phyloP scores from a whole-genome alignment of 2,329 filamentous ascomycete species.

The Dactylellina cionopaga region DNA sequence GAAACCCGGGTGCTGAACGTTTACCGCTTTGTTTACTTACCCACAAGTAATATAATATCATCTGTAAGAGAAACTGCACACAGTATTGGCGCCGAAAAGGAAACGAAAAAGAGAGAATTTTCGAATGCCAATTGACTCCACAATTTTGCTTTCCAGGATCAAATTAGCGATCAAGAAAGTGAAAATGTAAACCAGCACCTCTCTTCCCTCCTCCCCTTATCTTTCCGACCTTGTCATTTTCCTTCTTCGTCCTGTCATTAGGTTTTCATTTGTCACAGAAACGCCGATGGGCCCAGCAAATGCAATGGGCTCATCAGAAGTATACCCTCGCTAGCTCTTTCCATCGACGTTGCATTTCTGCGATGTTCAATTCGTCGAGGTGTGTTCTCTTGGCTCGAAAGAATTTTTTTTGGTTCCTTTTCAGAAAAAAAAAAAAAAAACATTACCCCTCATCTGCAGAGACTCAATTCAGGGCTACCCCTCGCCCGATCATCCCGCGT shows the following conservation, averaged over 20 bases:
- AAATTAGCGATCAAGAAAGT: conserved; percentile 30
- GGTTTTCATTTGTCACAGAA: conserved; percentile 43
- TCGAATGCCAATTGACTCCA: conserved; percentile 3
- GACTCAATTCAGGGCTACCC: conserved; percentile 42
- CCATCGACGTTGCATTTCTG: conserved; percentile 5
- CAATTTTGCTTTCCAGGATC: not conserved
- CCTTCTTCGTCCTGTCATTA: not conserved
- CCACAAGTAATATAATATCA: no score
- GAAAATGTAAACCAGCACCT: conserved; percentile 26
- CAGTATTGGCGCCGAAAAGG: conserved; percentile 34
- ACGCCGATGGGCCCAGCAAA: not conserved
- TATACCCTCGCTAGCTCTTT: conserved; percentile 17
- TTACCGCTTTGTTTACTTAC: no score
- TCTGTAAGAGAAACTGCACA: no score
- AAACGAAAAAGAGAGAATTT: not conserved
- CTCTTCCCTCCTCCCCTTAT: no score
- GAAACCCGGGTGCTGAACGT: not conserved
- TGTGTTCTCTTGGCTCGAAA: not conserved
- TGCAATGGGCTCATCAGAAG: conserved; percentile 20
- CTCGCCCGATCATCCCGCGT: conserved; percentile 52
- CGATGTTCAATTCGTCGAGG: conserved; percentile 8
- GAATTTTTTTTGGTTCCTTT: not conserved
- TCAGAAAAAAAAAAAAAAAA: no score
- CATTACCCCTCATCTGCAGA: conserved; percentile 52
- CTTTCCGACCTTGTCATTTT: conserved; percentile 37